These are phyloP conservation scores for Penicillium taxi DNA, from an alignment of 495 filamentous ascomycete genomes.

Conservation along the genomic window DNA sequence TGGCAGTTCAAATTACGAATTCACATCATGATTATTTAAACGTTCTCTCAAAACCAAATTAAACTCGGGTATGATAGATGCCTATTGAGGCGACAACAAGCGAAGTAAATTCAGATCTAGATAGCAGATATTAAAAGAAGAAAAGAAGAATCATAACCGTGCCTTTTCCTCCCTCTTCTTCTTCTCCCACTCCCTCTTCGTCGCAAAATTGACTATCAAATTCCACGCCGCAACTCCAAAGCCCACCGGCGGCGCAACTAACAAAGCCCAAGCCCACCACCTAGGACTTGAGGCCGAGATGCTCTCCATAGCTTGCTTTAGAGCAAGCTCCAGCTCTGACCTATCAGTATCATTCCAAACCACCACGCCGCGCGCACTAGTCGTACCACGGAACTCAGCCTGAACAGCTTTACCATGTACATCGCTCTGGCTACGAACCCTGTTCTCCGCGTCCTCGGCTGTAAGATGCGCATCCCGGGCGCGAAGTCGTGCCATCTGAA, in stretches of 20 bases:
- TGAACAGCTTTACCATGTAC: slow-evolving; percentile 71
- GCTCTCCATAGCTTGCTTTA: slow-evolving; percentile 53
- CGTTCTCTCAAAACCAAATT: neutral
- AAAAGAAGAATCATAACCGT: slow-evolving; percentile 42
- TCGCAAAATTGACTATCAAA: slow-evolving; percentile 56
- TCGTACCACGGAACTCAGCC: slow-evolving; percentile 53
- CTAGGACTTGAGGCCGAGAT: slow-evolving; percentile 55
- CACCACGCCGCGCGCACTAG: slow-evolving; percentile 55
- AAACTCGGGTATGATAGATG: neutral
- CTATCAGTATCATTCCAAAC: slow-evolving; percentile 78
- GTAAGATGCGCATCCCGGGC: slow-evolving; percentile 64
- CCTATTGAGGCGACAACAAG: neutral
- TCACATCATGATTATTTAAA: too few species aligned
- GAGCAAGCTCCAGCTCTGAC: slow-evolving; percentile 55
- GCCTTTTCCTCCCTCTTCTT: slow-evolving; percentile 59
- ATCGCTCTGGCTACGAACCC: slow-evolving; percentile 78
- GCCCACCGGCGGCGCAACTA: slow-evolving; percentile 64
- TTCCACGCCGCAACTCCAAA: slow-evolving; percentile 56
- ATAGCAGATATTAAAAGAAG: neutral
- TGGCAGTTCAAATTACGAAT: too few species aligned
- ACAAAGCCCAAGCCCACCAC: slow-evolving; percentile 75
- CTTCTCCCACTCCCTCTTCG: slow-evolving; percentile 61
- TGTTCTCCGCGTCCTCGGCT: slow-evolving; percentile 69
- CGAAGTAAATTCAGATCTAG: neutral
- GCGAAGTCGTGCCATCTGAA: slow-evolving; percentile 72